Evolutionary conservation across 2,329 filamentous ascomycete genomes (phyloP), one percentile per base, ranked within the genome.

Genomic region (Aspergillus quadrilineatus): DNA sequence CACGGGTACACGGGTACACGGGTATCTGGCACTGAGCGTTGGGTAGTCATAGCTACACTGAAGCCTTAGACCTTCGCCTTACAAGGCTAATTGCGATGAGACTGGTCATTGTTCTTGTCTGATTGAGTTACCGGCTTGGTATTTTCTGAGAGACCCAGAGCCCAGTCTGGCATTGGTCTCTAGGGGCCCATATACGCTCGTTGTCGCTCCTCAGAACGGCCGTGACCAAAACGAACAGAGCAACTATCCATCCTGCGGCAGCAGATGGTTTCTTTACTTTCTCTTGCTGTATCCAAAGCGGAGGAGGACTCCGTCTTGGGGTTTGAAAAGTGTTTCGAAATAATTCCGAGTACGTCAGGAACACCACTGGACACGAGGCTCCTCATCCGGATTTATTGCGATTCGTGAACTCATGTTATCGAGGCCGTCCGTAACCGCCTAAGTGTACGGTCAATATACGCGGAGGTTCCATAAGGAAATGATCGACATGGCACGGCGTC

Each of bases 401-500:
- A 7, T 14, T 32, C n/a, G 34, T 41, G 36, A 41, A 36, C 17
- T 22, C 22, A 48, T 50, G 12, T 15, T 17, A 14, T 15, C n/a
- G 8, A 17, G 7, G n/a, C 8, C 6, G 8, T 10, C 17, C 17
- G n/a, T 42, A 42, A 15, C 39, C 39, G 39, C n/a, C 39, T 17
- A 42, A 5, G 6, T 14, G 8, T 42, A 29, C 55, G 54, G 49
- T 49, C 41, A 36, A 48, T 50, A 26, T 48, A 28, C 39, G 50
- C 44, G 50, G 45, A 42, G 43, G 48, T 22, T 57, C 14, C 50
- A 59, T 57, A 14, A 8, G 60, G 60, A 54, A 60, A 52, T 50
- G 60, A 61, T 61, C 57, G 51, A 50, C 55, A 60, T 59, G 57
- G 57, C 41, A 55, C 48, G 29, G 10, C 34, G 14, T 37, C 34